Evolutionary conservation across 345 rosid species (phyloP), one percentile per base, ranked within the genome.

Genomic region (Eutrema heterophyllum): DNA sequence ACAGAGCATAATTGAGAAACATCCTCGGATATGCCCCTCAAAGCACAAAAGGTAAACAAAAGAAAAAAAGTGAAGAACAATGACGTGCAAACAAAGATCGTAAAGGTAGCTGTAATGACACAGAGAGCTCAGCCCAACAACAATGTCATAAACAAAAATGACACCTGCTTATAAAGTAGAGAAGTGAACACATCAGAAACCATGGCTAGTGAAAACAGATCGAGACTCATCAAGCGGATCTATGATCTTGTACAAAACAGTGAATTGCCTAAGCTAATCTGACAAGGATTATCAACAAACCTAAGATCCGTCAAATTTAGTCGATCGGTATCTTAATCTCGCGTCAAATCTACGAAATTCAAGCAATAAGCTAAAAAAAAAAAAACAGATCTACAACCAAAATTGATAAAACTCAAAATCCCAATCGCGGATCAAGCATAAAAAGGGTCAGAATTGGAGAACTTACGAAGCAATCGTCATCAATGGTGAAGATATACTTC

Each of bases 401-500:
- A 59, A 18, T 24, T 32, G 27, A 41, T 30, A 54, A 14, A 71
- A n/a, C 0, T 38, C 21, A 43, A 40, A 51, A n/a, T 7, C 4
- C 6, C 26, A 52, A 39, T 38, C 59, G 14, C 38, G 40, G 35
- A 75, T 3, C 79, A 18, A 36, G 41, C 41, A 71, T 4, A 15
- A 59, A 46, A 21, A 21, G 24, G 24, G 24, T 1, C 1, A 46
- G 0, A 55, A 53, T 36, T 38, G 0, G 4, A 9, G 1, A 58
- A 67, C 97, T 88, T 78, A 94, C 98, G 55, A 91, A 94, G 85
- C 98, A 94, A 65, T 94, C 98, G 48, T 94, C 98, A 70, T 94
- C 98, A 41, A 94, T 91, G 78, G 98, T 94, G 88, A 73, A 94
- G 79, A 94, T 86, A 61, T 94, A 94, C 86, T 94, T 94, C 90